Evolutionary conservation across 2,329 filamentous ascomycete species (phyloP).

Genomic region (Fusarium acutatum): DNA sequence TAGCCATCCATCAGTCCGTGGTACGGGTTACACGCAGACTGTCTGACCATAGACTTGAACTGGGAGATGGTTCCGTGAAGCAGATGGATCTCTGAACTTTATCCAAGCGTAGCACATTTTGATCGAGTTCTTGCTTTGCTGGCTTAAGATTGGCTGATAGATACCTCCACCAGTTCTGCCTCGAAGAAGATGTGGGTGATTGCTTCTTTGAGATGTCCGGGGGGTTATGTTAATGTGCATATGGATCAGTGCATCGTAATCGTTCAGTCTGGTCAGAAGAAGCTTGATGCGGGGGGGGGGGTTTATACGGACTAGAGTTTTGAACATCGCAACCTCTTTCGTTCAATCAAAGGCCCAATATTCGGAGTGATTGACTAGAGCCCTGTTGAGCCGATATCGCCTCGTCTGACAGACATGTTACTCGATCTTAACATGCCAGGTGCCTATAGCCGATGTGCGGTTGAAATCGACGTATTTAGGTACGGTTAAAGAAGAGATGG

Average conservation of each 20-base stretch:
- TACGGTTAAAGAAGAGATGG: neutral
- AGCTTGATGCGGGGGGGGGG: neutral
- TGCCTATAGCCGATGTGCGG: constrained; percentile 1
- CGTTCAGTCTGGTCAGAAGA: neutral
- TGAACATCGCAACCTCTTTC: neutral
- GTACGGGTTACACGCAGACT: constrained; percentile 24
- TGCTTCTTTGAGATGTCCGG: neutral
- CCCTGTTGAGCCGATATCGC: neutral
- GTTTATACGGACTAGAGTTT: neutral
- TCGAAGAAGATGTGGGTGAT: neutral
- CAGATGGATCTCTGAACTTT: neutral
- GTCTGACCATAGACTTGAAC: neutral
- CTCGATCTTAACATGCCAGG: neutral
- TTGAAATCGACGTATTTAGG: constrained; percentile 11
- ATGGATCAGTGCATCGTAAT: neutral
- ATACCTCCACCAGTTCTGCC: neutral
- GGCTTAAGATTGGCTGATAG: neutral
- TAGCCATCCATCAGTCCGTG: constrained; percentile 31
- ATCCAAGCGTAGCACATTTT: neutral
- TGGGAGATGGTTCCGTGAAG: neutral
- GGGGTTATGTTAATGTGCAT: neutral
- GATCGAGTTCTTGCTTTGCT: neutral
- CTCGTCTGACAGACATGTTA: constrained; percentile 6
- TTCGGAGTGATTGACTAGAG: neutral
- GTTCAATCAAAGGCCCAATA: neutral